phyloP scores from a whole-genome alignment of 2,329 filamentous ascomycete genomes.

The Fusarium mangiferae region DNA sequence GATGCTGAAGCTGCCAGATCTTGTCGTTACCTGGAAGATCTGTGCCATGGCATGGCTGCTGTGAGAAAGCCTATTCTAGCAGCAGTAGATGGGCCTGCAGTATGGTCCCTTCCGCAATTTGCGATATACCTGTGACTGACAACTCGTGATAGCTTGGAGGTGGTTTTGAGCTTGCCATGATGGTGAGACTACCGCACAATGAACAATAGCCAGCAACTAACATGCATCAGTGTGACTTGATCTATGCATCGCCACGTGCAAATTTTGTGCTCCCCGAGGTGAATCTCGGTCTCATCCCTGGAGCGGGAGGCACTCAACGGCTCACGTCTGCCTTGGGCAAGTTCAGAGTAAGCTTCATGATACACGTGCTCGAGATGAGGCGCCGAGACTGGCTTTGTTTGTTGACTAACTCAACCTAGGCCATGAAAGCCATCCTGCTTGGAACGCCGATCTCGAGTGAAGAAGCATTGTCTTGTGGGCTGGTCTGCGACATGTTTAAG shows the following conservation, averaged over 20 bases:
- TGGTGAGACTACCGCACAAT: slow-evolving; percentile 41
- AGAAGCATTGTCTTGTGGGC: slow-evolving; percentile 17
- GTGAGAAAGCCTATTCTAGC: slow-evolving; percentile 56
- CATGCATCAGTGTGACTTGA: slow-evolving; percentile 48
- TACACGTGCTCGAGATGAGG: slow-evolving; percentile 1
- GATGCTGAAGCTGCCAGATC: slow-evolving; percentile 40
- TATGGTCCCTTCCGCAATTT: not conserved
- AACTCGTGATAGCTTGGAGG: slow-evolving; percentile 52
- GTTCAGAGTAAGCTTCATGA: slow-evolving; percentile 45
- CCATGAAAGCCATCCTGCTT: slow-evolving; percentile 46
- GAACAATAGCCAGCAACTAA: not conserved
- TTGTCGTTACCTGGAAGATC: slow-evolving; percentile 50
- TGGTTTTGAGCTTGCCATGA: slow-evolving; percentile 57
- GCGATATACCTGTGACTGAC: not conserved
- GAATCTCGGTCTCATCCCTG: slow-evolving; percentile 51
- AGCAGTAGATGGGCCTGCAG: slow-evolving; percentile 49
- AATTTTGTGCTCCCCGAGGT: slow-evolving; percentile 52
- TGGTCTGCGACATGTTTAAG: slow-evolving; percentile 37
- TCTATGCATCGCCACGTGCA: slow-evolving; percentile 47
- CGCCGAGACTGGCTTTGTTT: not conserved
- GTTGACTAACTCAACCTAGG: slow-evolving; percentile 23
- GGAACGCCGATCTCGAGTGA: slow-evolving; percentile 43
- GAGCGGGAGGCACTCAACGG: slow-evolving; percentile 52
- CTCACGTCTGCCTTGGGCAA: slow-evolving; percentile 50
- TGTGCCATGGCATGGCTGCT: slow-evolving; percentile 45